Conservation (phyloP, 148 eudicot genomes). For the Rhododendron kiyosumense region DNA sequence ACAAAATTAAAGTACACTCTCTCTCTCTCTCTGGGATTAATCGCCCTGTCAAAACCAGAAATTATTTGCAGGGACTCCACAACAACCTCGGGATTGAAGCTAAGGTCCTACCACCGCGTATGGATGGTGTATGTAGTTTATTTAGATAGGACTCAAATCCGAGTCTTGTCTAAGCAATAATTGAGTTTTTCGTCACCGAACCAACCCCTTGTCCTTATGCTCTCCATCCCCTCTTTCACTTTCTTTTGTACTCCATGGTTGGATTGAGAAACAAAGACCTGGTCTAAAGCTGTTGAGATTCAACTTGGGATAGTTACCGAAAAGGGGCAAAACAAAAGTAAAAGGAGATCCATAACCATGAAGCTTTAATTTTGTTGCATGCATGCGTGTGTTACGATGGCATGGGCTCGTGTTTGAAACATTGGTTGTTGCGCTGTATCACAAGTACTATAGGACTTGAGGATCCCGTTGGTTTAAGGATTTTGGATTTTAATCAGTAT, state of each 20-base stretch:
- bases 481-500: too few species aligned
- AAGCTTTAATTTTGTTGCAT: constrained; percentile 2
- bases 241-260: neutral
- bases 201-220: neutral
- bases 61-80: too few species aligned
- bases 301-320: constrained; percentile 6
- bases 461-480: too few species aligned
- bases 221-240: neutral
- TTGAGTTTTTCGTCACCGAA: neutral
- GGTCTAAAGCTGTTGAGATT: constrained; percentile 22
- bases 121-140: too few species aligned
- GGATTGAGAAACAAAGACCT: constrained; percentile 15
- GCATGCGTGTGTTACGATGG: neutral
- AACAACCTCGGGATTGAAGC: too few species aligned
- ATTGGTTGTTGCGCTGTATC: neutral
- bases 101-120: too few species aligned
- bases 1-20: neutral
- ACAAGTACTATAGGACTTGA: neutral
- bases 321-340: neutral
- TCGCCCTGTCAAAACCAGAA: too few species aligned
- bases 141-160: neutral
- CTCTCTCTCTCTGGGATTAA: neutral
- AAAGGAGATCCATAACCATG: neutral
- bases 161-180: neutral
- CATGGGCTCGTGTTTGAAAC: neutral